Percentiles rank a stretch among this genome's conserved stretches.
phyloP scores from a whole-genome alignment of 164 flowering plant species.

The Sextonia rubra region DNA sequence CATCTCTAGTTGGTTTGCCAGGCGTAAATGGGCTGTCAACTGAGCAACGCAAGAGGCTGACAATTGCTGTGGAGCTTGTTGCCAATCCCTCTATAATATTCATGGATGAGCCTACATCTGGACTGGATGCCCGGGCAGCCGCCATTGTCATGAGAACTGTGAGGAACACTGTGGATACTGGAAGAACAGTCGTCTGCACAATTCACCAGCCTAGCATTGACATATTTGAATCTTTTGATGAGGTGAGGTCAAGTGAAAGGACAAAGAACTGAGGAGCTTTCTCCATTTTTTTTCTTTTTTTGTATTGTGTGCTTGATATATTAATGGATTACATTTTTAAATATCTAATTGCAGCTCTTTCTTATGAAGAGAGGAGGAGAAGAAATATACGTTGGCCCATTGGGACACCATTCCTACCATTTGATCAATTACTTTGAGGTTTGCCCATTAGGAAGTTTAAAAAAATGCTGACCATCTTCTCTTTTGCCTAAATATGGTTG shows the following conservation, averaged over 20 bases:
- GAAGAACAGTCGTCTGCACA: constrained; percentile 53
- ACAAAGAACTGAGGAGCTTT: not conserved
- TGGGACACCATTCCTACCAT: constrained; percentile 33
- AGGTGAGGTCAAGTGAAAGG: constrained; percentile 22
- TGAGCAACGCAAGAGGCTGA: constrained; percentile 51
- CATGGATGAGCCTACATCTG: constrained; percentile 65
- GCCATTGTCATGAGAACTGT: constrained; percentile 62
- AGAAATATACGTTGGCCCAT: constrained; percentile 41
- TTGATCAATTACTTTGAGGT: constrained; percentile 44
- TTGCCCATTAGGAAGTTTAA: not conserved
- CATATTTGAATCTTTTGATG: constrained; percentile 52
- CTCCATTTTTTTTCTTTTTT: not conserved
- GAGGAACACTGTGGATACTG: constrained; percentile 49
- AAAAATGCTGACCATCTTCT: not conserved
- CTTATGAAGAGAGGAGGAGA: constrained; percentile 43
- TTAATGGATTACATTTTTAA: not conserved
- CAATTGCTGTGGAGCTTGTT: constrained; percentile 60
- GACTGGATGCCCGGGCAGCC: constrained; percentile 57
- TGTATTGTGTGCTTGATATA: not conserved
- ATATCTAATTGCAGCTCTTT: constrained; percentile 25
- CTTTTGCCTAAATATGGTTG: not conserved
- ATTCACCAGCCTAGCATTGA: constrained; percentile 58
- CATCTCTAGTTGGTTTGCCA: constrained; percentile 45
- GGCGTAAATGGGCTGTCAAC: constrained; percentile 45
- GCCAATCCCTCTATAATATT: constrained; percentile 56